Evolutionary conservation across 78 protist species (phyloP).

Genomic region (Ministeria vibrans): DNA sequence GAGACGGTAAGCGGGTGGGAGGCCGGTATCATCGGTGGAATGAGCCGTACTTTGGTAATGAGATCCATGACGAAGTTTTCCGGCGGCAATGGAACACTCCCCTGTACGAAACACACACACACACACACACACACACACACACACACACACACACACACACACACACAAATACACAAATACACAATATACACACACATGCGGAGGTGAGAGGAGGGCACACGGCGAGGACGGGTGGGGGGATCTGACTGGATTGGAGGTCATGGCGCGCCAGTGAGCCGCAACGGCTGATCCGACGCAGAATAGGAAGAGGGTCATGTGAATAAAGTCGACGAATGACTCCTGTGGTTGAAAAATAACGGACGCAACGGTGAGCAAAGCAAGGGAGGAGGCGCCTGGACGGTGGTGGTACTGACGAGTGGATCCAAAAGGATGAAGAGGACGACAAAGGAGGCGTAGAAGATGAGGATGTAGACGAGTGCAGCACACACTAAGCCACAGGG

Average conservation of each 20-base stretch:
- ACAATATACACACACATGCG: neutral
- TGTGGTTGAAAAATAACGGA: no score
- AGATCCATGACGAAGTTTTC: neutral
- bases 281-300: no score
- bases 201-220: neutral
- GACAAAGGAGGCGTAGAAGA: neutral
- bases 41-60: neutral
- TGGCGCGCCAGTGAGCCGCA: no score
- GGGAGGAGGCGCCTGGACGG: no score
- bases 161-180: neutral
- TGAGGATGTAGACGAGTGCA: neutral
- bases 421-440: neutral
- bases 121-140: neutral
- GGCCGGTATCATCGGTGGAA: no score
- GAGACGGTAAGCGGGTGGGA: no score
- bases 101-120: neutral
- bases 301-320: no score
- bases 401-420: no score
- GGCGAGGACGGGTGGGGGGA: neutral
- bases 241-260: neutral
- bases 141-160: neutral
- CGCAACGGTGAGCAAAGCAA: no score
- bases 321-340: no score
- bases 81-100: neutral
- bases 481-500: conserved; percentile 1